These are phyloP conservation scores for Psidium friedrichsthalianum DNA, from an alignment of 345 rosid genomes.

Conservation along the genomic window DNA sequence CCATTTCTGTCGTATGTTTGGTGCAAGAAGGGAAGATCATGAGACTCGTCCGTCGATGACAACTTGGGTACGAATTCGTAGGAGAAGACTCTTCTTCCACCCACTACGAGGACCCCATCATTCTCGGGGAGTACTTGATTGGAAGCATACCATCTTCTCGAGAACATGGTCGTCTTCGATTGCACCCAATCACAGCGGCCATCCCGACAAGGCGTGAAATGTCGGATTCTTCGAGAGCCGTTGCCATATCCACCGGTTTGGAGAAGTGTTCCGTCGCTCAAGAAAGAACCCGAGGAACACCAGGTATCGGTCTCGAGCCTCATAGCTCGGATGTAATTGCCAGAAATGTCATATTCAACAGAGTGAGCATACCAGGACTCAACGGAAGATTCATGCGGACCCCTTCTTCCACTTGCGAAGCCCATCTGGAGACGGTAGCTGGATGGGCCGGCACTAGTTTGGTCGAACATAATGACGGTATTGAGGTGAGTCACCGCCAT, in stretches of 20 bases:
- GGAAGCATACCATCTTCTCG: conserved; percentile 26
- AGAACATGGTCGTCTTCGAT: neutral
- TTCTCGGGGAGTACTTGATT: conserved; percentile 26
- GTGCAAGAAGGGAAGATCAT: conserved; percentile 31
- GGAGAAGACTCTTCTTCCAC: conserved; percentile 23
- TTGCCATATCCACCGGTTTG: conserved; percentile 29
- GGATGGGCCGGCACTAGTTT: conserved; percentile 15
- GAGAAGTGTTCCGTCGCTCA: conserved; percentile 28
- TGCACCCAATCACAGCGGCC: conserved; percentile 22
- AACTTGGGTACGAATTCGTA: conserved; percentile 24
- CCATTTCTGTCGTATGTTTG: conserved; percentile 8
- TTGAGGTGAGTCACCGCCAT: conserved; percentile 21
- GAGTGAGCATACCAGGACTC: conserved; percentile 24
- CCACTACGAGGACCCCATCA: conserved; percentile 19
- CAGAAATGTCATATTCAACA: conserved; percentile 9
- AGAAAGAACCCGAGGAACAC: conserved; percentile 32
- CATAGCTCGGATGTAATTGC: conserved; percentile 17
- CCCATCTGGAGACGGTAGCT: conserved; percentile 7
- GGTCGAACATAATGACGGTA: conserved; percentile 25
- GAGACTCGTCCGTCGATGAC: conserved; percentile 6
- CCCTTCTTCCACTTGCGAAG: conserved; percentile 1
- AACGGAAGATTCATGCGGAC: conserved; percentile 6
- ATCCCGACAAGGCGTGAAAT: conserved; percentile 13
- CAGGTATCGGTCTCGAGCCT: conserved; percentile 21
- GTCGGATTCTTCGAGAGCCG: conserved; percentile 10